A percentile compares a stretch with the other conserved stretches of the same genome.
These are phyloP conservation scores for Plectosphaerella cucumerina DNA, from an alignment of 2,329 filamentous ascomycete species.

Conservation along the genomic window DNA sequence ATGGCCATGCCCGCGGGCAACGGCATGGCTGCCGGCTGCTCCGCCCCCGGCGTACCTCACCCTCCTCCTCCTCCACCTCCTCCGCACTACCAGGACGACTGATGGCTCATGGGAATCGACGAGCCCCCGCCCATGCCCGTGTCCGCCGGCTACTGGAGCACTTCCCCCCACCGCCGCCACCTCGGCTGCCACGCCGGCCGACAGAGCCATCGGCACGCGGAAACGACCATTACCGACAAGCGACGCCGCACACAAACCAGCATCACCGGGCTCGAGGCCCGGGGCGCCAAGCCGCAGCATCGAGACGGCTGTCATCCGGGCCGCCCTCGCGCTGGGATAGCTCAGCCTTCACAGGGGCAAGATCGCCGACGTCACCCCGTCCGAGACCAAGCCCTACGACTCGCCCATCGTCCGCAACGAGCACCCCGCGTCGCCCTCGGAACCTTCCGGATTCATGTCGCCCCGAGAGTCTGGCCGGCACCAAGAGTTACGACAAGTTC, in stretches of 20 bases:
- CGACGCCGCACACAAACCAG: slow-evolving; percentile 11
- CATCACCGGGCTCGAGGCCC: slow-evolving; percentile 25
- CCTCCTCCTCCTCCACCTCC: slow-evolving; percentile 18
- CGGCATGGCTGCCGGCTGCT: slow-evolving; percentile 20
- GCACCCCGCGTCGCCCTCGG: slow-evolving; percentile 44
- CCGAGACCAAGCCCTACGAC: slow-evolving; percentile 20
- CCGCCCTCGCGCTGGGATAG: slow-evolving; percentile 84
- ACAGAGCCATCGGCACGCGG: slow-evolving; percentile 1
- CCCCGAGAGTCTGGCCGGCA: slow-evolving; percentile 39
- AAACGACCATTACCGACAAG: slow-evolving; percentile 18
- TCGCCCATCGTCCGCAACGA: slow-evolving; percentile 40
- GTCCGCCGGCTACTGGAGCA: slow-evolving; percentile 39
- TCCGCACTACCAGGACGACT: slow-evolving; percentile 37
- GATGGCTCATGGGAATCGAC: slow-evolving; percentile 52
- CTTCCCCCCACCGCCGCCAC: slow-evolving; percentile 35
- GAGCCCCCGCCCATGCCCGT: slow-evolving; percentile 39
- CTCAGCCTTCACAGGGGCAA: slow-evolving; percentile 59
- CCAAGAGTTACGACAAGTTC: slow-evolving; percentile 33
- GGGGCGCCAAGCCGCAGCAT: slow-evolving; percentile 61
- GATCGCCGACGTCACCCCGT: slow-evolving; percentile 52
- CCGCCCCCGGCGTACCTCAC: slow-evolving; percentile 1
- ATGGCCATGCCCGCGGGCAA: slow-evolving; percentile 24
- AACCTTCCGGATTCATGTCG: slow-evolving; percentile 41
- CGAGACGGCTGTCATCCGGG: slow-evolving; percentile 76
- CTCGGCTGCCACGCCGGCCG: slow-evolving; percentile 28